Evolutionary conservation across 805 yeast genomes (phyloP).

Genomic region (Metschnikowia rubicola): DNA sequence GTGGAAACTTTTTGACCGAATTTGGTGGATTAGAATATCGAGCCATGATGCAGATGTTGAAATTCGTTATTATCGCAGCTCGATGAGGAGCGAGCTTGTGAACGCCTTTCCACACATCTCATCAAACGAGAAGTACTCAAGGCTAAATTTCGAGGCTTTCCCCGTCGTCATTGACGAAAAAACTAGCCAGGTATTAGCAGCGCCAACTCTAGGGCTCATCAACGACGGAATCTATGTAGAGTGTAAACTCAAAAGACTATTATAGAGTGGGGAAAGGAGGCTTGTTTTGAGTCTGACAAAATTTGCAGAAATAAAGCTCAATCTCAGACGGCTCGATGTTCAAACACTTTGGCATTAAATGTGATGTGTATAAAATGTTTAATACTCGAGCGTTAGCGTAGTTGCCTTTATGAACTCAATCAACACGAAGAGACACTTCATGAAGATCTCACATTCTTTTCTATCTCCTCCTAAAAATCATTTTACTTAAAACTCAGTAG

Average conservation of each 20-base stretch:
- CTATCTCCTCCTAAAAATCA: too few species aligned
- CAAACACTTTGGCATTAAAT: too few species aligned
- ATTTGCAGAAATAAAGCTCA: too few species aligned
- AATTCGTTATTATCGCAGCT: neutral
- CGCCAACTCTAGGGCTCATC: conserved; percentile 3
- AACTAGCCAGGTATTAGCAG: neutral
- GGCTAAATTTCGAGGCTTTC: neutral
- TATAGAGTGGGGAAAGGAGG: neutral
- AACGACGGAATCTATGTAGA: neutral
- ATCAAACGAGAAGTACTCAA: too few species aligned
- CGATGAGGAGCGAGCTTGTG: neutral
- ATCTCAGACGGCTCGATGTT: too few species aligned
- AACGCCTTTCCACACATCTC: neutral
- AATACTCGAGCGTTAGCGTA: too few species aligned
- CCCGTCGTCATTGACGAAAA: neutral
- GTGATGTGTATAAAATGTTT: too few species aligned
- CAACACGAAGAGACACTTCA: too few species aligned
- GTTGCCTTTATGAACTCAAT: too few species aligned
- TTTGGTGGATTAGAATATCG: conserved; percentile 17
- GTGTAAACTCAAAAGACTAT: conserved; percentile 1
- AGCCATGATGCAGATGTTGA: neutral
- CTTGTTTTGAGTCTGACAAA: too few species aligned
- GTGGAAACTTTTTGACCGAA: conserved; percentile 12
- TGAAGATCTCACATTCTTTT: too few species aligned
- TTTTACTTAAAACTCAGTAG: too few species aligned